Percentiles rank a stretch among this genome's conserved stretches.
phyloP scores from a whole-genome alignment of 305 asterid genomes.

The Ilex paraguariensis region DNA sequence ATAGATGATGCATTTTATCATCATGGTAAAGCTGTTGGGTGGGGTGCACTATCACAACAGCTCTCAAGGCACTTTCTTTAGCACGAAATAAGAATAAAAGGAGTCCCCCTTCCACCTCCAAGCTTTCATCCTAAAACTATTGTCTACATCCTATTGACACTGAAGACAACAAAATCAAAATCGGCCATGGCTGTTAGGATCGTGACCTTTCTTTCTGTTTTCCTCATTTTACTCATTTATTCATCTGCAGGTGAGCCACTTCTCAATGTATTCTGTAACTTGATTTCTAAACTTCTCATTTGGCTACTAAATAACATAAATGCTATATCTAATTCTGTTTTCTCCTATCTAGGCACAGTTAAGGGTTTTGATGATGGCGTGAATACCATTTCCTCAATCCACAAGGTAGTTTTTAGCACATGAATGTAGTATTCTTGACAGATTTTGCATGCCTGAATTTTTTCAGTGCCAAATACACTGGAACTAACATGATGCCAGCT shows the following conservation, averaged over 20 bases:
- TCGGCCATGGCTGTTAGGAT: conserved; percentile 32
- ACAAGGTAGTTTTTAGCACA: conserved; percentile 42
- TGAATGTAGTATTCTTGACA: neutral
- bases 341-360: conserved; percentile 20
- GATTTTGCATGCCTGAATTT: too few relatives aligned
- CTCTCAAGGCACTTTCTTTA: conserved; percentile 19
- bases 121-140: conserved; percentile 18
- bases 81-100: conserved; percentile 35
- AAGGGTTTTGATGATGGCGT: conserved; percentile 23
- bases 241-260: conserved; percentile 40
- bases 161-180: neutral
- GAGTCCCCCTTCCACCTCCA: conserved; percentile 13
- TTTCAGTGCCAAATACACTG: too few relatives aligned
- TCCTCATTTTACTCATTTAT: conserved; percentile 36
- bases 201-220: conserved; percentile 24
- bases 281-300: too few relatives aligned
- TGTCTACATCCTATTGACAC: neutral
- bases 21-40: conserved; percentile 40
- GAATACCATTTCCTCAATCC: conserved; percentile 21
- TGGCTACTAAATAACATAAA: neutral
- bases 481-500: too few relatives aligned
- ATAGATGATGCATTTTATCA: conserved; percentile 60
- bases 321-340: neutral
- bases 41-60: conserved; percentile 19
- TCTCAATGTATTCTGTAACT: neutral